A percentile compares a stretch with the other conserved stretches of the same genome.
phyloP scores from a whole-genome alignment of 257 asterid species.

The Capsicum baccatum region DNA sequence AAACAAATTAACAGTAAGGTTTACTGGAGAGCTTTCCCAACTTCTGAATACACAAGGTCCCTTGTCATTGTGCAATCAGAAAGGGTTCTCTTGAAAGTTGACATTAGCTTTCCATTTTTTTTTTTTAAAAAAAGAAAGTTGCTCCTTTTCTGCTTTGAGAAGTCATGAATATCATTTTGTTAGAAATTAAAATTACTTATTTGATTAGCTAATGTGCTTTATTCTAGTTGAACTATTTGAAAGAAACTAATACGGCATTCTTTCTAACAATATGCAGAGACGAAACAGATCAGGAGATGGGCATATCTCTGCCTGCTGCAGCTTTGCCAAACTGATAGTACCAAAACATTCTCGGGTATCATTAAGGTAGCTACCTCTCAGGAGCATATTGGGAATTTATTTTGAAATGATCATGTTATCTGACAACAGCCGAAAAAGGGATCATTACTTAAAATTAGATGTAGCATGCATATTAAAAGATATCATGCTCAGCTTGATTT shows the following conservation, averaged over 20 bases:
- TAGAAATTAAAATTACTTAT: neutral
- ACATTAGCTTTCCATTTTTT: neutral
- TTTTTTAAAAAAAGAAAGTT: neutral
- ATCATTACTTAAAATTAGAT: neutral
- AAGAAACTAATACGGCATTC: neutral
- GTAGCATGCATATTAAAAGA: constrained; percentile 5
- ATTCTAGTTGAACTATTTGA: constrained; percentile 2
- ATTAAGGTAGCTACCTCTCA: neutral
- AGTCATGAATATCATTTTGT: neutral
- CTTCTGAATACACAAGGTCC: constrained; percentile 8
- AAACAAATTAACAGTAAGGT: neutral
- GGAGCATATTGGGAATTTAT: neutral
- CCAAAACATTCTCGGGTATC: neutral
- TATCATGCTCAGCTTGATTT: constrained; percentile 9
- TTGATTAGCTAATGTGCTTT: neutral
- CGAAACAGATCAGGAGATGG: neutral
- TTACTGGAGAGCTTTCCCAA: neutral
- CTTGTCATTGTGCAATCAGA: constrained; percentile 15
- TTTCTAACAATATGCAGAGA: constrained; percentile 8
- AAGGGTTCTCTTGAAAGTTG: neutral
- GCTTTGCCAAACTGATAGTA: neutral
- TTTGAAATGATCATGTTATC: neutral
- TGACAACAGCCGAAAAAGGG: neutral
- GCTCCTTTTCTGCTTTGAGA: neutral
- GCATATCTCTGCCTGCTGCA: neutral